Base-by-base conservation (phyloP, 805 yeast species). In the Pichia nakasei region DNA sequence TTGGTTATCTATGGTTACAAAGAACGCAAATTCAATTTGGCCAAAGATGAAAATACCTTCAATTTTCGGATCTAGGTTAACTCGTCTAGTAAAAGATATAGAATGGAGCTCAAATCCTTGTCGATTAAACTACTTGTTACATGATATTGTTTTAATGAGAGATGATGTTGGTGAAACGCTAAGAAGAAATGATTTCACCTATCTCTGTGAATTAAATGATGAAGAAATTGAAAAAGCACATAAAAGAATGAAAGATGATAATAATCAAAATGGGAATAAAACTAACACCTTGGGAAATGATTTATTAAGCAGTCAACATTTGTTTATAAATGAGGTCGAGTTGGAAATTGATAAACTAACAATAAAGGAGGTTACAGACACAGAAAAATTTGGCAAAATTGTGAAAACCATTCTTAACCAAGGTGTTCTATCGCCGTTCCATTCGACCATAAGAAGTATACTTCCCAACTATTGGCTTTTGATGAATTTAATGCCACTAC, bases 341-440 rank as follows among this genome's bases (percentile, higher is more conserved):
- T 39, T 53, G 32, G 59, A 49, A 43, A 56, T 64, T 20, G 64
- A 61, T 45, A 54, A 51, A 35, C 37, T 61, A 11, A 37, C 57
- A 1, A 49, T 36, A 24, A 52, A 67, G 22, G 66, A 59, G 13
- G 50, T 80, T 0, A 59, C 75, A 5, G 76, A 75, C 41, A 60
- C 75, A 3, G 63, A 65, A 35, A 84, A 81, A 58, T 76, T 87
- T 0, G 70, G 86, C 49, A 81, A 82, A 54, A 62, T 88, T 2
- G 85, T 83, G 17, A 81, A 84, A 50, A 88, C 97, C 0, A 48
- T 93, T 0, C 61, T 93, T 12, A 95, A 86, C 56, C 99, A 93
- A 63, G 93, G 93, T 1, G 83, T 78, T 56, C 60, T 93, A 38
- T 83, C 93, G 27, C 98, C 98, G 12, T 87, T 89, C 56, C 65